Conservation (phyloP, 257 asterid genomes). For the Datura wrightii region DNA sequence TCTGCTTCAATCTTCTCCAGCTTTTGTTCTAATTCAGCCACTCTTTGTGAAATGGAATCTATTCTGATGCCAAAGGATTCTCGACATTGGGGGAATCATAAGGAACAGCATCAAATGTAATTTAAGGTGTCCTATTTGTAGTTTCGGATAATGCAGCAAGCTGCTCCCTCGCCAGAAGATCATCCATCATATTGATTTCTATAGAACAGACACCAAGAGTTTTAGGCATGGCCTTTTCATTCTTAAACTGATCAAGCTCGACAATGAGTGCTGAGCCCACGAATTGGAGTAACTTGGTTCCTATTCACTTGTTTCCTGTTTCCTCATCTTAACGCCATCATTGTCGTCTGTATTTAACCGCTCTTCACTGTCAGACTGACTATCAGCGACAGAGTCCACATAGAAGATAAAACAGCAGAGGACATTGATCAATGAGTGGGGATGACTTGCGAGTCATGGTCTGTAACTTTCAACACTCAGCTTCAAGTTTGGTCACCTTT, state of each 20-base stretch:
- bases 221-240: slow-evolving; percentile 49
- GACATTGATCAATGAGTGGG: slow-evolving; percentile 44
- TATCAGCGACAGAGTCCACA: slow-evolving; percentile 41
- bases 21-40: slow-evolving; percentile 62
- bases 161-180: slow-evolving; percentile 84
- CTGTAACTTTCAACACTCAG: slow-evolving; percentile 58
- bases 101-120: slow-evolving; percentile 43
- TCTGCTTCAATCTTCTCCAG: slow-evolving; percentile 55
- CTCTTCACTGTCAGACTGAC: slow-evolving; percentile 57
- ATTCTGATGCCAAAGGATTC: slow-evolving; percentile 50
- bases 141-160: slow-evolving; percentile 69
- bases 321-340: slow-evolving; percentile 40
- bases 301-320: slow-evolving; percentile 40
- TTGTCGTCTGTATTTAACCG: slow-evolving; percentile 34
- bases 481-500: slow-evolving; percentile 62
- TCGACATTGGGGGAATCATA: slow-evolving; percentile 48
- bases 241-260: slow-evolving; percentile 65
- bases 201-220: slow-evolving; percentile 46
- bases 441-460: slow-evolving; percentile 51
- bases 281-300: slow-evolving; percentile 54
- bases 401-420: slow-evolving; percentile 42
- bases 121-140: slow-evolving; percentile 44
- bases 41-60: slow-evolving; percentile 49
- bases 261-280: slow-evolving; percentile 64
- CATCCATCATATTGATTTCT: slow-evolving; percentile 80